Base-by-base conservation (phyloP, 257 asterid genomes). In the Handroanthus guayacan region DNA sequence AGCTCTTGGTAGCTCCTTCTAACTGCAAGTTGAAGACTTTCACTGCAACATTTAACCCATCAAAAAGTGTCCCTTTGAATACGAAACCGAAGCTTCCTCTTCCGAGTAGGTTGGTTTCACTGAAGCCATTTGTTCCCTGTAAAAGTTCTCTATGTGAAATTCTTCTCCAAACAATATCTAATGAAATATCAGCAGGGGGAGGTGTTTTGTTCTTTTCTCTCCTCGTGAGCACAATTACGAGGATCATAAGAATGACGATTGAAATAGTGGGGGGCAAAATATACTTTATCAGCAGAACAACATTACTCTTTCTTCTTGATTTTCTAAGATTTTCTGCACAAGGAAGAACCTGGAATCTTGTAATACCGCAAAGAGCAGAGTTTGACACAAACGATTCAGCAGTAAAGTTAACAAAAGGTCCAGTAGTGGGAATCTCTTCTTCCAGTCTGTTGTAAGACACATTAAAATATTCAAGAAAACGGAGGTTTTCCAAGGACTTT, bases 141-240 rank as follows among this genome's bases (percentile, higher is more conserved):
- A 39, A 5, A 51, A 84, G 83, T 78, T 78, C 85, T 9, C 14
- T n/a, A 37, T 81, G 75, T 12, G 87, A 84, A 54, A 76, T 58
- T 58, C 83, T 76, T 58, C 75, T 75, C 79, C 81, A 81, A 31
- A 38, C 16, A 14, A 6, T 9, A 47, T 47, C 74, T 47, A 44
- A 41, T 41, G 57, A 48, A 16, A 14, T 66, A 31, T 68, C 74
- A 11, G 14, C 14, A 10, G 31, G 62, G 4, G 41, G 69, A 6
- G 34, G 61, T 52, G 8, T 69, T 41, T 43, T 2, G 4, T 3
- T 43, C 9, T 56, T 78, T 18, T 45, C 31, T 75, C 62, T 69
- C 67, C 67, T 69, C 31, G 78, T 20, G 38, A 78, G 2, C 57
- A 78, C 1, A 9, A 62, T 9, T 13, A 58, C 86, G 0, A 57